phyloP scores from a whole-genome alignment of 2,329 filamentous ascomycete genomes.

The Aspergillus sp. region DNA sequence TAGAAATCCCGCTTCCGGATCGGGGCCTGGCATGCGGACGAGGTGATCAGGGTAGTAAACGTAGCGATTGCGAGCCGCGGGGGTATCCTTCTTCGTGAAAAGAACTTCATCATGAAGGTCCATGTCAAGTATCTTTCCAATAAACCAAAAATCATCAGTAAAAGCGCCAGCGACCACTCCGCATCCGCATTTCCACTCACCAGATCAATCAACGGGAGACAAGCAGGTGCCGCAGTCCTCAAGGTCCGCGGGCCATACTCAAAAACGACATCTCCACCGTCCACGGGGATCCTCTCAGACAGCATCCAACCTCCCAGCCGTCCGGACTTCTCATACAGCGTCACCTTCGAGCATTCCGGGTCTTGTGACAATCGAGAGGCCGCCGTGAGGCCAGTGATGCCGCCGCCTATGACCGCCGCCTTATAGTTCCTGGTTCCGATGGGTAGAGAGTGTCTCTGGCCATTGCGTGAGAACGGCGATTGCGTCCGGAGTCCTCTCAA shows the following conservation, averaged over 20 bases:
- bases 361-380: conserved; percentile 69
- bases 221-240: conserved; percentile 51
- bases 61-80: conserved; percentile 60
- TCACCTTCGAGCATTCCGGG: conserved; percentile 64
- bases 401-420: conserved; percentile 69
- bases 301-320: conserved; percentile 78
- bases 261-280: conserved; percentile 62
- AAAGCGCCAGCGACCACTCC: not conserved
- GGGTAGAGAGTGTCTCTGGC: conserved; percentile 15
- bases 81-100: conserved; percentile 44
- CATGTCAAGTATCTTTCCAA: conserved; percentile 51
- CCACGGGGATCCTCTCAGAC: conserved; percentile 54
- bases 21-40: conserved; percentile 52
- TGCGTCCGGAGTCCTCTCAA: conserved; percentile 13
- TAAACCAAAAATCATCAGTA: conserved; percentile 10
- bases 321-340: conserved; percentile 67
- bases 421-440: conserved; percentile 23
- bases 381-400: conserved; percentile 72
- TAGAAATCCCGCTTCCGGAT: conserved; percentile 16
- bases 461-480: conserved; percentile 11
- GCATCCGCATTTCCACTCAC: conserved; percentile 42
- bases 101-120: conserved; percentile 52
- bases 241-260: conserved; percentile 79
- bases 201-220: conserved; percentile 62
- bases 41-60: conserved; percentile 85